Conservation (phyloP, 1,284 basidiomycete species). For the Cystobasidium pallidum region DNA sequence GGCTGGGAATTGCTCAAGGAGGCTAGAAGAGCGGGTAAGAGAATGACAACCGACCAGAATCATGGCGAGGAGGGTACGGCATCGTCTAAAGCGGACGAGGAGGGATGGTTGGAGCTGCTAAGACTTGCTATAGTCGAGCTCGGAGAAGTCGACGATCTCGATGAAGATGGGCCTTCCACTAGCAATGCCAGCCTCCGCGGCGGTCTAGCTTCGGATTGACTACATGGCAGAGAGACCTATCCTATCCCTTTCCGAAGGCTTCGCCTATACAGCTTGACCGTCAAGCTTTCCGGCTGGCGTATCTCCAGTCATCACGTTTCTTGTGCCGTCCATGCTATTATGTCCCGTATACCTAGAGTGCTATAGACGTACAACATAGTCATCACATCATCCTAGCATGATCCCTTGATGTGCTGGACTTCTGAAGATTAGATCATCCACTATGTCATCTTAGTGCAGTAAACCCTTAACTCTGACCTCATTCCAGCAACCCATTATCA, state of each 20-base stretch:
- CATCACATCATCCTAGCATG: neutral
- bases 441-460: too few relatives aligned
- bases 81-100: slow-evolving; percentile 10
- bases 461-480: too few relatives aligned
- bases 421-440: too few relatives aligned
- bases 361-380: neutral
- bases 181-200: neutral
- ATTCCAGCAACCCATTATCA: neutral
- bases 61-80: neutral
- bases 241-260: neutral
- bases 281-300: neutral
- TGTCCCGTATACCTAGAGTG: neutral
- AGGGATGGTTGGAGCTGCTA: slow-evolving; percentile 35
- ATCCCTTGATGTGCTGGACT: too few relatives aligned
- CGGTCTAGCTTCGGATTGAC: slow-evolving; percentile 20
- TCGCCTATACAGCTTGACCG: neutral
- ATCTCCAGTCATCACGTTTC: neutral
- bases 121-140: slow-evolving; percentile 33
- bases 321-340: neutral
- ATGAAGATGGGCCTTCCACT: slow-evolving; percentile 21
- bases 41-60: slow-evolving; percentile 1
- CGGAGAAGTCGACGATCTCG: slow-evolving; percentile 42
- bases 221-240: slow-evolving; percentile 25
- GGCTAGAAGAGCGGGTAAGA: slow-evolving; percentile 26
- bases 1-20: slow-evolving; percentile 51